phyloP scores from a whole-genome alignment of 75 land plant species.

The Larix kaempferi region DNA sequence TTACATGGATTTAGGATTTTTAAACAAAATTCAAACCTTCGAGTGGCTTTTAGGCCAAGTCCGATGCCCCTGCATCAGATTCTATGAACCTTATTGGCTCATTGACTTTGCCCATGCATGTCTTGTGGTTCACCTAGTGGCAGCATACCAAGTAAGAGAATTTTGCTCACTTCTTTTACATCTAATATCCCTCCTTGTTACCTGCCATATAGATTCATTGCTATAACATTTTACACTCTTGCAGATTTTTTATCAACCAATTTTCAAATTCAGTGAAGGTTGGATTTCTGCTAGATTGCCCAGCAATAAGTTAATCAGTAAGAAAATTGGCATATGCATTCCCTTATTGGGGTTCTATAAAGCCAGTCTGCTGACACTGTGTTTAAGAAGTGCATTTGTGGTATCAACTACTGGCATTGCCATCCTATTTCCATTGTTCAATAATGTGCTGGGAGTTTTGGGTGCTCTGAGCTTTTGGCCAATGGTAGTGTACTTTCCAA shows the following conservation, averaged over 20 bases:
- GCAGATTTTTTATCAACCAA: constrained; percentile 65
- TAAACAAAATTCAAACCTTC: no score
- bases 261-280: constrained; percentile 56
- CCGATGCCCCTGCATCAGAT: no score
- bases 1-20: no score
- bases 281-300: constrained; percentile 35
- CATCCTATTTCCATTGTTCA: constrained; percentile 84
- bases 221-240: not conserved
- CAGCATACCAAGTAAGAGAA: constrained; percentile 22
- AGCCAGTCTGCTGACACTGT: constrained; percentile 48
- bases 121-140: constrained; percentile 18
- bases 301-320: constrained; percentile 28
- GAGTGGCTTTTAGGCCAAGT: no score
- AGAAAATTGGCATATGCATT: constrained; percentile 15
- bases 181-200: not conserved
- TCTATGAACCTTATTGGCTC: constrained; percentile 26
- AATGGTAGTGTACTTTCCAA: constrained; percentile 85
- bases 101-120: constrained; percentile 28
- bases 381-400: constrained; percentile 68
- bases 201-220: not conserved
- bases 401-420: constrained; percentile 61
- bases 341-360: constrained; percentile 31
- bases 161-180: not conserved
- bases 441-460: constrained; percentile 69
- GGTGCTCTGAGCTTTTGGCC: constrained; percentile 91